Conservation (phyloP, 768 basidiomycete species). For the Mycena galericulata region DNA sequence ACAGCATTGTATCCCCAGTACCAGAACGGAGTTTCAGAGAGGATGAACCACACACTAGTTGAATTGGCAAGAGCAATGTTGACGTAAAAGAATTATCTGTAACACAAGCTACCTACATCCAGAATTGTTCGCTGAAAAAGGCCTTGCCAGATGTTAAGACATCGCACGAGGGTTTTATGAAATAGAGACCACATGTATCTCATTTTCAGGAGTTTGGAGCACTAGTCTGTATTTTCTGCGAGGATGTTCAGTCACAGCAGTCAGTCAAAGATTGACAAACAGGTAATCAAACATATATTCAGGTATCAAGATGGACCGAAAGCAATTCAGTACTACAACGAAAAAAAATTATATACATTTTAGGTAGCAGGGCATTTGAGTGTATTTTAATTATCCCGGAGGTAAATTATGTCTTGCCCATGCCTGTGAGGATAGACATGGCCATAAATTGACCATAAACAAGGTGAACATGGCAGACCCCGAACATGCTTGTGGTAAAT, state of each 20-base stretch:
- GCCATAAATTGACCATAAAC: no score
- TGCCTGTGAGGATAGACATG: no score
- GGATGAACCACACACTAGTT: slow-evolving; percentile 44
- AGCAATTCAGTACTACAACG: slow-evolving; percentile 25
- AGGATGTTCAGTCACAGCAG: background rate
- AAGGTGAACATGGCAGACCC: no score
- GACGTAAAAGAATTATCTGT: slow-evolving; percentile 34
- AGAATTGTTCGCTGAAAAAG: slow-evolving; percentile 24
- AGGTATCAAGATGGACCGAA: background rate
- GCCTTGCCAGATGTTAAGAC: background rate
- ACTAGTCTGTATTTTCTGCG: slow-evolving; percentile 22
- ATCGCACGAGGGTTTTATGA: slow-evolving; percentile 9
- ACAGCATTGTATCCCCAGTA: slow-evolving; percentile 50
- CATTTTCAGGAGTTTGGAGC: slow-evolving; percentile 17
- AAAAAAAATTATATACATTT: no score
- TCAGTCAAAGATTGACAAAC: slow-evolving; percentile 8
- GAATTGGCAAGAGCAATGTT: slow-evolving; percentile 48
- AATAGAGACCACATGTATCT: slow-evolving; percentile 1
- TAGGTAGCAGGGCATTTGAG: no score
- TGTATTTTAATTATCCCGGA: no score
- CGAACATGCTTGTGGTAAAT: no score
- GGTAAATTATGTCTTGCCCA: no score
- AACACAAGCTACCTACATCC: slow-evolving; percentile 36
- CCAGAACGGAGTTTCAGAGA: slow-evolving; percentile 55
- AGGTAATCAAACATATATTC: slow-evolving; percentile 13